Percentiles rank a stretch among this genome's conserved stretches.
Evolutionary conservation across 2,329 filamentous ascomycete species (phyloP).

Genomic region (Alternaria ethzedia): DNA sequence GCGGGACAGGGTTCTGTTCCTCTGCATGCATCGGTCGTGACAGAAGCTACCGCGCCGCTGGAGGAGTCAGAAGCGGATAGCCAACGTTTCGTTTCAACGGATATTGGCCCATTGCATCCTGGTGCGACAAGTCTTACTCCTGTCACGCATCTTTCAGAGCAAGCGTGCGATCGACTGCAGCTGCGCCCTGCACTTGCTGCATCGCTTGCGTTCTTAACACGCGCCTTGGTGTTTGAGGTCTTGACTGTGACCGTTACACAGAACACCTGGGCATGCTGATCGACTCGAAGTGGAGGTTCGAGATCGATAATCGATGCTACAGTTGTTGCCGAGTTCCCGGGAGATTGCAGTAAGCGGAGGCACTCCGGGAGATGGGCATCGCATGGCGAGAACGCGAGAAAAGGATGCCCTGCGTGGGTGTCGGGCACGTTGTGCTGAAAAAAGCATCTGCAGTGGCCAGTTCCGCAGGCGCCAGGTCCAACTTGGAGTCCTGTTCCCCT

Average conservation of each 20-base stretch:
- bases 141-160: conserved; percentile 18
- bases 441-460: conserved; percentile 9
- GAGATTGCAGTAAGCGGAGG: conserved; percentile 5
- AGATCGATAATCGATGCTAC: background rate
- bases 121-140: conserved; percentile 27
- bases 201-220: conserved; percentile 4
- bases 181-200: conserved; percentile 5
- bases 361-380: conserved; percentile 9
- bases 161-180: conserved; percentile 13
- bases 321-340: background rate
- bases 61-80: conserved; percentile 15
- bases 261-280: background rate
- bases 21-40: background rate
- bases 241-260: background rate
- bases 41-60: conserved; percentile 1
- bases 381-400: background rate
- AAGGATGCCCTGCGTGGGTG: background rate
- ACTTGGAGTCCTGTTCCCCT: conserved; percentile 28
- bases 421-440: conserved; percentile 2
- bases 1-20: background rate
- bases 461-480: conserved; percentile 16
- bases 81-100: conserved; percentile 28
- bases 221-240: background rate
- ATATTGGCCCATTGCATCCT: conserved; percentile 24
- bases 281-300: background rate